Conservation (phyloP, 495 filamentous ascomycete genomes). For the Aspergillus baeticus region DNA sequence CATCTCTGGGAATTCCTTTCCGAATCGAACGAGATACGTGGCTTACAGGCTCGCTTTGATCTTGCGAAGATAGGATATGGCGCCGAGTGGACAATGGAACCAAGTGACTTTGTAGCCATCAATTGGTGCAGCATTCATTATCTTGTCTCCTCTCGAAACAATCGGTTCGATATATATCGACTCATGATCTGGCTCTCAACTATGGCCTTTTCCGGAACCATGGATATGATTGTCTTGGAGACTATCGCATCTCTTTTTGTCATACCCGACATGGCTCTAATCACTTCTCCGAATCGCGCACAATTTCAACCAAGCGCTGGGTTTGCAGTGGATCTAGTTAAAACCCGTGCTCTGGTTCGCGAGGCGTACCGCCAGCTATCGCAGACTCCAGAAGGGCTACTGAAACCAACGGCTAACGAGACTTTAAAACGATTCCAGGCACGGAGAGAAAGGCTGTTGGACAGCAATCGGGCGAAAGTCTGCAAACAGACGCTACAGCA, state of each 20-base stretch:
- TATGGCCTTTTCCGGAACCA: slow-evolving; percentile 29
- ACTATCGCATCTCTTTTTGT: slow-evolving; percentile 38
- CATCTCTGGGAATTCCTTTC: slow-evolving; percentile 17
- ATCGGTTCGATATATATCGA: slow-evolving; percentile 27
- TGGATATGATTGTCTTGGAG: slow-evolving; percentile 32
- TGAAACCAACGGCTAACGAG: too few species aligned
- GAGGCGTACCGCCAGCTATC: too few species aligned
- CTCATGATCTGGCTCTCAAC: slow-evolving; percentile 49
- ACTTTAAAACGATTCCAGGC: too few species aligned
- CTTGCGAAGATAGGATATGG: slow-evolving; percentile 18
- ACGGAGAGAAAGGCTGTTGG: too few species aligned
- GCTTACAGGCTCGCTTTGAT: slow-evolving; percentile 5
- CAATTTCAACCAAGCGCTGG: neutral
- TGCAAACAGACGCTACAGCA: too few species aligned
- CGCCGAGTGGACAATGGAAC: slow-evolving; percentile 15
- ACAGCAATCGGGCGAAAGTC: too few species aligned
- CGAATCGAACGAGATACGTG: neutral
- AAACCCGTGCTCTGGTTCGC: too few species aligned
- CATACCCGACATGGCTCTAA: slow-evolving; percentile 15
- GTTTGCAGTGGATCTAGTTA: neutral
- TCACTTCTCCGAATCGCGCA: slow-evolving; percentile 5
- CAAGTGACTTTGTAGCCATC: slow-evolving; percentile 17
- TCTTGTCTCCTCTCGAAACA: slow-evolving; percentile 16
- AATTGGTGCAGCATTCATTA: slow-evolving; percentile 38
- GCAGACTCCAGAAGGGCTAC: too few species aligned